Conservation (phyloP, 495 filamentous ascomycete species). For the Pseudotulostoma volvatum region DNA sequence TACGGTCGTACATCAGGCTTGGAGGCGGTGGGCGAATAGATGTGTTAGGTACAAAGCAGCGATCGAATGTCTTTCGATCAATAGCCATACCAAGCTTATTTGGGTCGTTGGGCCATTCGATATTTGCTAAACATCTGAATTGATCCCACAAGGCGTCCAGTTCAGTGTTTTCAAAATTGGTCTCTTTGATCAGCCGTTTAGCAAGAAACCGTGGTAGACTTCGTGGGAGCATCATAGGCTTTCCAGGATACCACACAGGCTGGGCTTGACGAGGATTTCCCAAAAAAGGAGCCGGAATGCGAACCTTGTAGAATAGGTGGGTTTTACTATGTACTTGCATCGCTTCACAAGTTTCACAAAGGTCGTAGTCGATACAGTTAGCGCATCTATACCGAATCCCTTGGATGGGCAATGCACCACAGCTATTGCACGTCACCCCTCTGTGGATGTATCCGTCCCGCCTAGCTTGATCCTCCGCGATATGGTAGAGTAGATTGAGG, state of each 20-base stretch:
- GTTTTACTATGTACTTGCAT: conserved; percentile 75
- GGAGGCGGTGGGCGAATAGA: conserved; percentile 60
- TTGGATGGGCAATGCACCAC: conserved; percentile 68
- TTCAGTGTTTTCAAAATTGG: conserved; percentile 64
- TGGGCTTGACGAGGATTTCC: conserved; percentile 51
- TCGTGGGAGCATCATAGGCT: conserved; percentile 50
- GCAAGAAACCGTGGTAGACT: conserved; percentile 46
- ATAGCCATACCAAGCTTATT: conserved; percentile 65
- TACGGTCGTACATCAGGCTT: conserved; percentile 83
- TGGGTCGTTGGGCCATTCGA: conserved; percentile 71
- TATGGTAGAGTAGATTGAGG: conserved; percentile 55
- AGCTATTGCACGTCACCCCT: conserved; percentile 84
- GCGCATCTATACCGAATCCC: conserved; percentile 83
- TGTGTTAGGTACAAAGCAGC: conserved; percentile 69
- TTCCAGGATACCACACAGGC: conserved; percentile 80
- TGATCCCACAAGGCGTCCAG: conserved; percentile 92
- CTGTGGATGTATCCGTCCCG: conserved; percentile 84
- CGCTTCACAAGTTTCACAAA: conserved; percentile 78
- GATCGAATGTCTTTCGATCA: conserved; percentile 78
- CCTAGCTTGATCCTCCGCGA: conserved; percentile 67
- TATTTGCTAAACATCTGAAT: conserved; percentile 79
- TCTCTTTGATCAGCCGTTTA: conserved; percentile 49
- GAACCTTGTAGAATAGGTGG: conserved; percentile 89
- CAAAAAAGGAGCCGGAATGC: conserved; percentile 53
- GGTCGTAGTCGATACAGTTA: conserved; percentile 84